phyloP scores from a whole-genome alignment of 257 asterid genomes.

The Solanum gandarillasii region DNA sequence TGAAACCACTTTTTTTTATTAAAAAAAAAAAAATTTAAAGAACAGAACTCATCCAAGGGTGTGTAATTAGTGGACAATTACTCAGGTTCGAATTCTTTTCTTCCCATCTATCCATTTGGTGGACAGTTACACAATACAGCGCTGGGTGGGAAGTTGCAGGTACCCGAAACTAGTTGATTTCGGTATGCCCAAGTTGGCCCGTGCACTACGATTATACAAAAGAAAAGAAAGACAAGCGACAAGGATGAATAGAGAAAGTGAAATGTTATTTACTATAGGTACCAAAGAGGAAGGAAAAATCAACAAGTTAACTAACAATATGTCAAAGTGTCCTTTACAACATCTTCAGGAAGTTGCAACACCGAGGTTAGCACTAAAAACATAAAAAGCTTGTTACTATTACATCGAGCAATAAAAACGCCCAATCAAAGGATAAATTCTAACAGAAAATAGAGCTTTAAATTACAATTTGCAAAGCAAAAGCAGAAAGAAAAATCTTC shows the following conservation, averaged over 20 bases:
- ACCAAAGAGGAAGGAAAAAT: not conserved
- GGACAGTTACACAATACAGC: not conserved
- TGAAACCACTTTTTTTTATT: accelerated
- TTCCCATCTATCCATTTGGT: not conserved
- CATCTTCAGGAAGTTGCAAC: not conserved
- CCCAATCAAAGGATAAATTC: not conserved
- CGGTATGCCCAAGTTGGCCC: not conserved
- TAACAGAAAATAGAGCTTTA: not conserved
- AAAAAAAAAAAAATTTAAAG: accelerated
- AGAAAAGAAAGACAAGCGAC: not conserved
- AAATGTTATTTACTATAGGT: not conserved
- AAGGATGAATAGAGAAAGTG: not conserved
- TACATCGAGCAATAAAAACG: not conserved
- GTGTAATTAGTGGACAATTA: not conserved
- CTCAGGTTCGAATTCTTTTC: not conserved
- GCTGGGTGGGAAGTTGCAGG: not conserved
- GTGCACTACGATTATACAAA: not conserved
- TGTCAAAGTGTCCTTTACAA: not conserved
- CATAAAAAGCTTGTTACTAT: not conserved
- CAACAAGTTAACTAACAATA: not conserved
- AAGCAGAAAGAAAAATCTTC: not conserved
- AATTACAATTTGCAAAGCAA: not conserved
- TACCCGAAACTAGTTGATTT: not conserved
- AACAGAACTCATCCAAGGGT: not conserved
- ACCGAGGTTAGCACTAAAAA: not conserved